Percentiles rank a stretch among this genome's conserved stretches.
These are phyloP conservation scores for Aspergillus wentii DNA, from an alignment of 495 filamentous ascomycete genomes.

Conservation along the genomic window DNA sequence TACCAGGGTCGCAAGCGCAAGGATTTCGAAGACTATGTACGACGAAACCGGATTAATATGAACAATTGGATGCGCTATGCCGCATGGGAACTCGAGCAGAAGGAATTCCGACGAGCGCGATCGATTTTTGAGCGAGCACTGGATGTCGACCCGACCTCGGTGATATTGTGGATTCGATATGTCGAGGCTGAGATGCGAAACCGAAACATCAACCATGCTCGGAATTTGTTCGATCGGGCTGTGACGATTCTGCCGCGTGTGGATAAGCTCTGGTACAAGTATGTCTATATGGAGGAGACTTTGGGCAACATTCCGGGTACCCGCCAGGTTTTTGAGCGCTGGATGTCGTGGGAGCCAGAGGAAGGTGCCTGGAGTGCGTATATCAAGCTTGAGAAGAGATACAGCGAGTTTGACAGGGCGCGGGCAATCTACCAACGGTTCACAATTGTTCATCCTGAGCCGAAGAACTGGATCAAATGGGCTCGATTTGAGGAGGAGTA, in stretches of 20 bases:
- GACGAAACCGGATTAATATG: slow-evolving; percentile 90
- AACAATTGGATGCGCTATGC: slow-evolving; percentile 99
- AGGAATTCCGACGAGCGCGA: slow-evolving; percentile 93
- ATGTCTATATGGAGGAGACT: slow-evolving; percentile 98
- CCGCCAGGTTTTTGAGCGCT: slow-evolving; percentile 91
- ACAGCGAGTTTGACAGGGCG: slow-evolving; percentile 82
- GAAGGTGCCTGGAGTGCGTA: slow-evolving; percentile 94
- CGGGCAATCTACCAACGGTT: slow-evolving; percentile 85
- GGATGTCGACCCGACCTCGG: slow-evolving; percentile 82
- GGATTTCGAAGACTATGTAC: slow-evolving; percentile 97
- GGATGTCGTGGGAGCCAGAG: slow-evolving; percentile 98
- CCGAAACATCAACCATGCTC: slow-evolving; percentile 93
- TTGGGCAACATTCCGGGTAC: slow-evolving; percentile 89
- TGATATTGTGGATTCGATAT: slow-evolving; percentile 82
- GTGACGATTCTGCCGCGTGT: slow-evolving; percentile 90
- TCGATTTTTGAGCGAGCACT: slow-evolving; percentile 94
- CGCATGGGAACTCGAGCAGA: slow-evolving; percentile 95
- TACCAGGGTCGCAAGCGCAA: slow-evolving; percentile 93
- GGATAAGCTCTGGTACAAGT: slow-evolving; percentile 98
- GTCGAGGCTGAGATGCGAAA: slow-evolving; percentile 96
- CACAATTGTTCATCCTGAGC: slow-evolving; percentile 90
- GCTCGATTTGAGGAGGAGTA: slow-evolving; percentile 94
- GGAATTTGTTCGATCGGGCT: slow-evolving; percentile 90
- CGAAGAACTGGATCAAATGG: slow-evolving; percentile 98
- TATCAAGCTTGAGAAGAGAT: slow-evolving; percentile 94